A percentile compares a stretch with the other conserved stretches of the same genome.
phyloP scores from a whole-genome alignment of 805 yeast genomes.

The Candida loeiensis region DNA sequence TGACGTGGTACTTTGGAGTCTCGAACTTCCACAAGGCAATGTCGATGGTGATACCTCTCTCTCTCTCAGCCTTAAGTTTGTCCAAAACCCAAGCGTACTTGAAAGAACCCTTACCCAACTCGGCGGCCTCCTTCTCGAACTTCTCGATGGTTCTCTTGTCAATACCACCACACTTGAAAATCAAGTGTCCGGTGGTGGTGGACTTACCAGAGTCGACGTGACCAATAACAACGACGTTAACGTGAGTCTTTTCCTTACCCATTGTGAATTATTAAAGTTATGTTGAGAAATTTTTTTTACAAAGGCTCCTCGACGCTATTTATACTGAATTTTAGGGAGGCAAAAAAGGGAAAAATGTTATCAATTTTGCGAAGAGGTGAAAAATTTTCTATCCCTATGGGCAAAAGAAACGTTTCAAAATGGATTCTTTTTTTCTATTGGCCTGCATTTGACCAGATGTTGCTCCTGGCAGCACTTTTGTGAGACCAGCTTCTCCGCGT shows the following conservation, averaged over 20 bases:
- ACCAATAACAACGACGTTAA: constrained; percentile 99
- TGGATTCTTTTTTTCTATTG: background rate
- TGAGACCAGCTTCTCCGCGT: background rate
- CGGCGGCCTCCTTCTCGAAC: constrained; percentile 55
- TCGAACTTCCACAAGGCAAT: constrained; percentile 88
- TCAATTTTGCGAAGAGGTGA: constrained; percentile 10
- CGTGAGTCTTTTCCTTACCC: constrained; percentile 97
- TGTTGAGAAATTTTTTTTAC: background rate
- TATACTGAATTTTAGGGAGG: background rate
- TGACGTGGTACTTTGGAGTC: constrained; percentile 84
- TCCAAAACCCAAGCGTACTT: constrained; percentile 97
- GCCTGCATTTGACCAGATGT: background rate
- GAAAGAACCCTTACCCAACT: constrained; percentile 95
- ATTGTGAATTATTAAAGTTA: constrained; percentile 14
- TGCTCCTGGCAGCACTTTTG: background rate
- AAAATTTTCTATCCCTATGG: constrained; percentile 4
- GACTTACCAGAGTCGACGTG: constrained; percentile 98
- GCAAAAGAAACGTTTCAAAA: background rate
- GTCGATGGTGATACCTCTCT: constrained; percentile 95
- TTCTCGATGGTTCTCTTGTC: constrained; percentile 97
- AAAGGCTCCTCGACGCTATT: background rate
- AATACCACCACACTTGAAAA: constrained; percentile 99
- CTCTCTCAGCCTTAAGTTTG: constrained; percentile 93
- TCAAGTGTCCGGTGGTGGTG: constrained; percentile 98
- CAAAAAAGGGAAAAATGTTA: constrained; percentile 5